phyloP scores from a whole-genome alignment of 371 early-diverging fungal species.

The Mortierella sp. region DNA sequence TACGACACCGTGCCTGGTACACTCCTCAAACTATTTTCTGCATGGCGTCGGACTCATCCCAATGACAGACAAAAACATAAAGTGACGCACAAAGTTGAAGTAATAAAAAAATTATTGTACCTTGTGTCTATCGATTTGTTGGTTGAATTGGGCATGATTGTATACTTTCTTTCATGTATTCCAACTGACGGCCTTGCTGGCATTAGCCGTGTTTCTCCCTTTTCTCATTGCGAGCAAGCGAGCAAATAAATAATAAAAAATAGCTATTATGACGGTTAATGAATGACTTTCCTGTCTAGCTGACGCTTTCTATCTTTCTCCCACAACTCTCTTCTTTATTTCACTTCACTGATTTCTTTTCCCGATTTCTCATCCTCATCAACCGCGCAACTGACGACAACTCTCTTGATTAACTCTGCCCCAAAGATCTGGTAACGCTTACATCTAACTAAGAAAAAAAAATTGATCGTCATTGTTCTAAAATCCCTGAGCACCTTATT shows the following conservation, averaged over 20 bases:
- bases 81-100: not conserved
- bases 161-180: slow-evolving; percentile 14
- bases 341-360: not conserved
- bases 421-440: not conserved
- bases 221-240: not conserved
- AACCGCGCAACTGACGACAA: not conserved
- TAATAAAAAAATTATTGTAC: not conserved
- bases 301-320: not conserved
- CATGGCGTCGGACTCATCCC: too few relatives aligned
- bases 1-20: too few relatives aligned
- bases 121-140: too few relatives aligned
- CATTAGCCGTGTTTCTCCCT: slow-evolving; percentile 11
- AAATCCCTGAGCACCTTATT: not conserved
- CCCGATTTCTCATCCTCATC: not conserved
- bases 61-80: not conserved
- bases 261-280: not conserved
- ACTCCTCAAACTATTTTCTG: too few relatives aligned
- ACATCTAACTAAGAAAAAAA: not conserved
- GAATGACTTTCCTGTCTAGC: slow-evolving; percentile 1
- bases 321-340: not conserved
- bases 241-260: not conserved
- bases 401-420: not conserved
- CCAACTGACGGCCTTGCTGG: not conserved
- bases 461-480: not conserved
- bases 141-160: slow-evolving; percentile 13